Evolutionary conservation across 768 basidiomycete species (phyloP).

Genomic region (Rhizopogon roseolus): DNA sequence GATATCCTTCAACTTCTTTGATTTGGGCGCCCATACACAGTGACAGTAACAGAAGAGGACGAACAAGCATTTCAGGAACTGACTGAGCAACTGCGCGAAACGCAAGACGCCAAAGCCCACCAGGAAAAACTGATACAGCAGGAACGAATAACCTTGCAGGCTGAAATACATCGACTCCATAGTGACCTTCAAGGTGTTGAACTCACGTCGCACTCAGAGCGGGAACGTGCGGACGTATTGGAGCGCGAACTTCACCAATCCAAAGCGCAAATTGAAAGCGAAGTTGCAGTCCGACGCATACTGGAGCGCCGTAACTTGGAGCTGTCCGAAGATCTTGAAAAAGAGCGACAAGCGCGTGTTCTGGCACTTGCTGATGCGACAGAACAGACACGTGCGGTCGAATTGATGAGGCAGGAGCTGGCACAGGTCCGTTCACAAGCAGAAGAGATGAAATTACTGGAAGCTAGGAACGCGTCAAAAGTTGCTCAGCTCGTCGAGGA

Average conservation of each 20-base stretch:
- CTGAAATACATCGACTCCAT: constrained; percentile 53
- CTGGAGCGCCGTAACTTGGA: constrained; percentile 62
- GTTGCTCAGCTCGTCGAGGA: constrained; percentile 67
- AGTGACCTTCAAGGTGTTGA: constrained; percentile 37
- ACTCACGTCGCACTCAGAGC: constrained; percentile 35
- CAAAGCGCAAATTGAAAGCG: constrained; percentile 59
- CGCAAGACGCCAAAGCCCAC: constrained; percentile 50
- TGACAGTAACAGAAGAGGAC: constrained; percentile 65
- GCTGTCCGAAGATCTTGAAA: constrained; percentile 49
- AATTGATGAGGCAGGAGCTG: constrained; percentile 59
- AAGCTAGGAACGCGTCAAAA: constrained; percentile 59
- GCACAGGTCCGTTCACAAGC: constrained; percentile 55
- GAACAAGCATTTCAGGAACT: constrained; percentile 73
- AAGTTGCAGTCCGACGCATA: constrained; percentile 53
- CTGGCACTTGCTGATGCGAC: constrained; percentile 64
- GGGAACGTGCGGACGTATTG: constrained; percentile 47
- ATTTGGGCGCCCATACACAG: constrained; percentile 5
- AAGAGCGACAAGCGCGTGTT: constrained; percentile 48
- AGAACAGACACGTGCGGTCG: constrained; percentile 56
- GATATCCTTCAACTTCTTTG: not conserved
- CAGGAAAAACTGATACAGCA: constrained; percentile 58
- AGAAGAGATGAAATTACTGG: constrained; percentile 64
- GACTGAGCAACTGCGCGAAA: constrained; percentile 56
- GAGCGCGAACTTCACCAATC: constrained; percentile 64
- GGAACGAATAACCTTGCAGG: constrained; percentile 49